Evolutionary conservation across 1,284 basidiomycete species (phyloP).

Genomic region (Garcileccinum viscosum): DNA sequence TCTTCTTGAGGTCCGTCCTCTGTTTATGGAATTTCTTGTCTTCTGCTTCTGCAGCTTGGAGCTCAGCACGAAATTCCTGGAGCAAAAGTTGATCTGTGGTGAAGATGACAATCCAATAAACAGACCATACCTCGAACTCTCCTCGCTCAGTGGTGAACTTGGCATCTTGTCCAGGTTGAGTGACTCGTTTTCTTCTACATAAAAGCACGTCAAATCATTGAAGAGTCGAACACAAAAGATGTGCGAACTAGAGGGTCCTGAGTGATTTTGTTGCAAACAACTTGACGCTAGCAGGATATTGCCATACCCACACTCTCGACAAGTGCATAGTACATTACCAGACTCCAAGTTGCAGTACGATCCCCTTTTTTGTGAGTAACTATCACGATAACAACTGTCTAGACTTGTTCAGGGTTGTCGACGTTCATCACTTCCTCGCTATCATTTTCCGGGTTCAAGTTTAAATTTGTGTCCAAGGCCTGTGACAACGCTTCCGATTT

Average conservation of each 20-base stretch:
- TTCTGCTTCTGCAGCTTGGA: conserved; percentile 87
- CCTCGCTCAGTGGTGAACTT: conserved; percentile 91
- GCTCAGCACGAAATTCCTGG: conserved; percentile 85
- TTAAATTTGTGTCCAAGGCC: neutral
- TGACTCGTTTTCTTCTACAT: conserved; percentile 50
- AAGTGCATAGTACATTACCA: too few species aligned
- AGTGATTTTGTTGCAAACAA: neutral
- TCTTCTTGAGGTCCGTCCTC: conserved; percentile 93
- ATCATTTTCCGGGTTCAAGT: neutral
- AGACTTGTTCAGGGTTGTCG: conserved; percentile 17
- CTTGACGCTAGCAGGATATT: neutral
- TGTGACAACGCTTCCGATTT: conserved; percentile 52
- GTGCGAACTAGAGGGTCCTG: neutral
- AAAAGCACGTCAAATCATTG: conserved; percentile 1
- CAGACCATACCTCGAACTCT: conserved; percentile 82
- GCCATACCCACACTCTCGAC: too few species aligned
- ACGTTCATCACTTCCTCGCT: conserved; percentile 21
- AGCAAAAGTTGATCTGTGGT: conserved; percentile 22
- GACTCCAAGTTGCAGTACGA: too few species aligned
- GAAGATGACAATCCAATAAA: conserved; percentile 10
- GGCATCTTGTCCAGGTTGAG: conserved; percentile 79
- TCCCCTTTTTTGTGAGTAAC: too few species aligned
- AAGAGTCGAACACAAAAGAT: conserved; percentile 6
- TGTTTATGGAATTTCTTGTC: conserved; percentile 93
- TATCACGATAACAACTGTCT: too few species aligned